Conservation (phyloP, 1,284 basidiomycete species). For the Malassezia pachydermatis region DNA sequence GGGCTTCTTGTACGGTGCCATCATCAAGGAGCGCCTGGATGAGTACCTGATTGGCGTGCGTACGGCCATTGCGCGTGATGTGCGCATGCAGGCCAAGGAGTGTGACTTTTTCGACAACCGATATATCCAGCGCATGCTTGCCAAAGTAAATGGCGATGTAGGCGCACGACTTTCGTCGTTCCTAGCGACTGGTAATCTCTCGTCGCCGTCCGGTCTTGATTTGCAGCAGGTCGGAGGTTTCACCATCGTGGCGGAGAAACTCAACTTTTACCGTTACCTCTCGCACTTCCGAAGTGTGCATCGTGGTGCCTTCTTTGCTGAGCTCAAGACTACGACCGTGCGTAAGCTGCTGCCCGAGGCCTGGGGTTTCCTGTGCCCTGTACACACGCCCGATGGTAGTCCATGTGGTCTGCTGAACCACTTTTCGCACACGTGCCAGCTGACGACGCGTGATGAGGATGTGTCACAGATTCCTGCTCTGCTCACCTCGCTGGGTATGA, state of each 20-base stretch:
- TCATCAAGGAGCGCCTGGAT: conserved; percentile 93
- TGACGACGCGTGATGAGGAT: conserved; percentile 68
- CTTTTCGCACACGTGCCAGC: conserved; percentile 82
- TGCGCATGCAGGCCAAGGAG: conserved; percentile 59
- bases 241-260: conserved; percentile 95
- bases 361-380: conserved; percentile 98
- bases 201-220: conserved; percentile 89
- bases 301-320: conserved; percentile 97
- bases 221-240: conserved; percentile 94
- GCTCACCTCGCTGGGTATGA: conserved; percentile 85
- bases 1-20: conserved; percentile 86
- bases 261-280: conserved; percentile 97
- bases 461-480: conserved; percentile 71
- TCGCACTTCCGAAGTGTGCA: conserved; percentile 97
- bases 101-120: conserved; percentile 77
- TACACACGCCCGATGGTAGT: conserved; percentile 95
- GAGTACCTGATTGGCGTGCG: conserved; percentile 73
- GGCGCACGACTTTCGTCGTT: conserved; percentile 84
- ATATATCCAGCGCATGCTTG: conserved; percentile 69
- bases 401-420: conserved; percentile 98
- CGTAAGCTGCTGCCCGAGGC: conserved; percentile 94
- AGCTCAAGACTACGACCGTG: conserved; percentile 95
- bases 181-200: conserved; percentile 90
- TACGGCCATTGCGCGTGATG: conserved; percentile 63
- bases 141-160: conserved; percentile 79